A percentile compares a stretch with the other conserved stretches of the same genome.
These are phyloP conservation scores for Tricholoma sp. DNA, from an alignment of 768 basidiomycete species.

Conservation along the genomic window DNA sequence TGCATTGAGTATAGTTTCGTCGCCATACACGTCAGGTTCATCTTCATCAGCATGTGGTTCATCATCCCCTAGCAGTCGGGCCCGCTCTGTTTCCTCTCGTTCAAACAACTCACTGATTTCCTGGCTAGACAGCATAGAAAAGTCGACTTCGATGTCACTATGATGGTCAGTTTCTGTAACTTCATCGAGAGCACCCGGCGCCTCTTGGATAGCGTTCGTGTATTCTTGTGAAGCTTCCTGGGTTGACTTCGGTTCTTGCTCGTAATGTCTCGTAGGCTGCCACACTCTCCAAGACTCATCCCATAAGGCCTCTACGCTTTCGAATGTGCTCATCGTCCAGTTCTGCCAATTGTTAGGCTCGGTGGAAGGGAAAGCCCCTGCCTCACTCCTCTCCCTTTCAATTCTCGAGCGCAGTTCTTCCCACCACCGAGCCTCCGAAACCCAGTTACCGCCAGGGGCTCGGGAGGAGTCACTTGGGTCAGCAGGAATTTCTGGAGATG, in stretches of 20 bases:
- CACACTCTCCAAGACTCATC: constrained; percentile 53
- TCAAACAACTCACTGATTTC: constrained; percentile 37
- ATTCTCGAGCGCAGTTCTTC: constrained; percentile 63
- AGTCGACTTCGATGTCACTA: constrained; percentile 43
- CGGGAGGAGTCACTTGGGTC: constrained; percentile 64
- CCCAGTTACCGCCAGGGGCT: constrained; percentile 57
- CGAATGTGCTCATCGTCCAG: constrained; percentile 83
- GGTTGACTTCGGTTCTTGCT: neutral
- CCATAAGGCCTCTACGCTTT: constrained; percentile 88
- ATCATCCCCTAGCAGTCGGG: constrained; percentile 25
- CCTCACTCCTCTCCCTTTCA: constrained; percentile 33
- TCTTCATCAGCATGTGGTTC: constrained; percentile 21
- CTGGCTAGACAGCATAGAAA: constrained; percentile 44
- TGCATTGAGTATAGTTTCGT: constrained; percentile 12
- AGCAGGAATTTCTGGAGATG: constrained; percentile 68
- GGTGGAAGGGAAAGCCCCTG: constrained; percentile 5
- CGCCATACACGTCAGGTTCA: constrained; percentile 20
- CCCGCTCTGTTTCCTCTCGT: constrained; percentile 27
- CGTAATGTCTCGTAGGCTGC: constrained; percentile 35
- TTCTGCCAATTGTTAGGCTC: constrained; percentile 50
- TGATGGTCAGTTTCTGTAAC: constrained; percentile 11
- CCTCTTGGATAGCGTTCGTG: neutral
- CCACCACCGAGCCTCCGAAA: constrained; percentile 71
- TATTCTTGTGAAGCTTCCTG: neutral
- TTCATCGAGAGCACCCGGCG: constrained; percentile 5